Evolutionary conservation across 2,329 filamentous ascomycete genomes (phyloP), one percentile per base, ranked within the genome.

Genomic region (Shiraia sp.): DNA sequence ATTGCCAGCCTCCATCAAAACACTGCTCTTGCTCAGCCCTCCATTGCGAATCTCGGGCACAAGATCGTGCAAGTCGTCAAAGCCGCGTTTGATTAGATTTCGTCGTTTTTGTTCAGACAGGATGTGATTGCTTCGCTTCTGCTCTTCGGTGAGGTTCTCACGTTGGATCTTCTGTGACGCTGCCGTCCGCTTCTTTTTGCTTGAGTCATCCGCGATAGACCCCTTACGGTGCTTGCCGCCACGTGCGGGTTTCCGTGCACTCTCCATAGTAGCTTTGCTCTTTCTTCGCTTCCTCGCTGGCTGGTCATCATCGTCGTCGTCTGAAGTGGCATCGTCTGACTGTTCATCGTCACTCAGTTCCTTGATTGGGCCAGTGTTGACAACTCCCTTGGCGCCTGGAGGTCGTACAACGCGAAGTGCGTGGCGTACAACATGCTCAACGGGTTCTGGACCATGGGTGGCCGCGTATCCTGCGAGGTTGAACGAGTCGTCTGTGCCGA

Each of bases 61-160:
- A 15, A 95, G 75, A 19, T 82, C 77, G 51, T 81, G 82, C n/a
- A 95, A 72, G 43, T 92, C 87, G 30, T 90, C 86, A 56, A 92
- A 95, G 0, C 88, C 88, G 52, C 87, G 80, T 61, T 90, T 87
- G 59, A 92, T 92, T 32, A 90, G 75, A 17, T 88, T 89, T 33
- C 90, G 79, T 24, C 90, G 80, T 69, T 93, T 95, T 71, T 95
- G 88, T 64, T 95, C 90, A 37, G 89, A 93, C 37, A 85, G 78
- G 51, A 95, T 93, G 62, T 95, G 89, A 55, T 96, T 95, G 59
- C 85, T 85, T 32, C 88, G 79, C 69, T 92, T 93, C 68, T 93
- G 87, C 46, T 87, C 84, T 53, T 92, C 87, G 0, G 83, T 81
- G 3, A 93, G 66, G 50, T 85, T 85, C 57, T 85, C 80, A 24